These are phyloP conservation scores for Venturia effusa DNA, from an alignment of 2,329 filamentous ascomycete genomes.

Conservation along the genomic window DNA sequence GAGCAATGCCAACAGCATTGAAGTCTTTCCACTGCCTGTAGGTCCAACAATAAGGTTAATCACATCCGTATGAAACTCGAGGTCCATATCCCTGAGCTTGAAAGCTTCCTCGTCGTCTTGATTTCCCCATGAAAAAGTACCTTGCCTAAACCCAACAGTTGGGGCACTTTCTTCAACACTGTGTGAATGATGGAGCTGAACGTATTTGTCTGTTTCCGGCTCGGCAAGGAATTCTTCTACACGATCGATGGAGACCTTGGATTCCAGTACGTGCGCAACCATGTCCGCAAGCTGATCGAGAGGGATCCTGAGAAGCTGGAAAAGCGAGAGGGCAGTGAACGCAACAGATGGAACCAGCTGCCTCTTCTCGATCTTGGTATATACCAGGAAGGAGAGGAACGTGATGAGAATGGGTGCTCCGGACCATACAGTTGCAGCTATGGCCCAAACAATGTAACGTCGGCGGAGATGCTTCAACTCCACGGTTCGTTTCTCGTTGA, in stretches of 20 bases:
- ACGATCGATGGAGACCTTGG: constrained; percentile 92
- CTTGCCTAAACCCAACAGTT: constrained; percentile 73
- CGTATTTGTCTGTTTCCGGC: constrained; percentile 92
- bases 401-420: constrained; percentile 91
- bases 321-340: constrained; percentile 92
- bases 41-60: constrained; percentile 89
- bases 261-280: constrained; percentile 96
- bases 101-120: constrained; percentile 51
- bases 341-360: constrained; percentile 83
- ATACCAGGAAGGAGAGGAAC: constrained; percentile 90
- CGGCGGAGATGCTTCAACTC: constrained; percentile 71
- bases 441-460: constrained; percentile 83
- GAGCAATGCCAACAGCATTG: constrained; percentile 85
- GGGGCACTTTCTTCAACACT: constrained; percentile 57
- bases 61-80: constrained; percentile 74
- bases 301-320: constrained; percentile 84
- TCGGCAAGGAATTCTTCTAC: constrained; percentile 90
- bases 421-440: constrained; percentile 91
- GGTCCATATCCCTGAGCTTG: constrained; percentile 68
- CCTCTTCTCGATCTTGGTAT: constrained; percentile 82
- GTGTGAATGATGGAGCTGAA: constrained; percentile 64
- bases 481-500: constrained; percentile 74
- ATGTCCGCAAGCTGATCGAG: constrained; percentile 96
- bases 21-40: constrained; percentile 92
- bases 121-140: constrained; percentile 82